These are phyloP conservation scores for Aspergillus ellipticus DNA, from an alignment of 495 filamentous ascomycete species.

Conservation along the genomic window DNA sequence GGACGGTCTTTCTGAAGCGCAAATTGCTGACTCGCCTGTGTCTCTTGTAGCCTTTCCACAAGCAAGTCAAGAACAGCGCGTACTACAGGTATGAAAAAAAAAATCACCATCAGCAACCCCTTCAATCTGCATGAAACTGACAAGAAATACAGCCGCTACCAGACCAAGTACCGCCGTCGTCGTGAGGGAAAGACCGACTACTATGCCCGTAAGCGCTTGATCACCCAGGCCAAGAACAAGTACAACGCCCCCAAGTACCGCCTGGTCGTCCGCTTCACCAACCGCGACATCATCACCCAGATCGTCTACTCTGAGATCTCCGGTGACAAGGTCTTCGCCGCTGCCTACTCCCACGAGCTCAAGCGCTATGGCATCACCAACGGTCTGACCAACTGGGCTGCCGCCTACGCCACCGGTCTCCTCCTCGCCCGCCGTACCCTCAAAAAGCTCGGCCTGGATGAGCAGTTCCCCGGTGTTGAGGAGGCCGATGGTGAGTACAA, in stretches of 20 bases:
- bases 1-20: constrained; percentile 85
- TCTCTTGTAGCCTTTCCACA: constrained; percentile 78
- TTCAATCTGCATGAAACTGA: constrained; percentile 13
- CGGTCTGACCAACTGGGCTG: constrained; percentile 99
- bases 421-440: constrained; percentile 94
- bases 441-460: constrained; percentile 90
- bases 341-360: constrained; percentile 97
- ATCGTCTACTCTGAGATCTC: constrained; percentile 95
- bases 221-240: constrained; percentile 99
- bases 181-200: constrained; percentile 98
- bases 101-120: background rate
- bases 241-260: constrained; percentile 99
- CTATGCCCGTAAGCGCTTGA: constrained; percentile 98
- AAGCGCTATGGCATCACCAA: constrained; percentile 94
- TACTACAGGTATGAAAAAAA: constrained; percentile 92
- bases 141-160: constrained; percentile 70
- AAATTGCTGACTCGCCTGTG: constrained; percentile 93
- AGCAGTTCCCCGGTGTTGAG: constrained; percentile 88
- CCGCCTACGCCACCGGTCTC: constrained; percentile 93
- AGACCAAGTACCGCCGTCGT: constrained; percentile 99
- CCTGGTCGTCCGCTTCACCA: constrained; percentile 99
- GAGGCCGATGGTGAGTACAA: constrained; percentile 92
- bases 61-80: constrained; percentile 91
- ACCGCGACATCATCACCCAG: constrained; percentile 97
- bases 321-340: constrained; percentile 91